A percentile compares a stretch with the other conserved stretches of the same genome.
These are phyloP conservation scores for Lachnellula subtilissima DNA, from an alignment of 2,329 filamentous ascomycete genomes.

Conservation along the genomic window DNA sequence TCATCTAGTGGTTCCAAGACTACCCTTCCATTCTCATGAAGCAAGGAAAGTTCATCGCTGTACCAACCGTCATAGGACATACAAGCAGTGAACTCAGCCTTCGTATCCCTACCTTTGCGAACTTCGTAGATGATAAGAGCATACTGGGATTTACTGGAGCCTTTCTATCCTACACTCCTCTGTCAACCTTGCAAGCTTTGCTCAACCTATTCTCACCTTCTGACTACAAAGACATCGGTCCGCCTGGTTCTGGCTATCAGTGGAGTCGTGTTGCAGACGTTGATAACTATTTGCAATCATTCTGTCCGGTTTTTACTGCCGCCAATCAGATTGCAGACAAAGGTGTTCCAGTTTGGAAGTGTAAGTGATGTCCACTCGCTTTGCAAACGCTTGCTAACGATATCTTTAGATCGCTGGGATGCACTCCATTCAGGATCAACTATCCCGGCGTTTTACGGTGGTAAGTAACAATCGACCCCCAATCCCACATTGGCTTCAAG, in stretches of 20 bases:
- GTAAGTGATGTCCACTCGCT: background rate
- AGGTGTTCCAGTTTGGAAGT: conserved; percentile 6
- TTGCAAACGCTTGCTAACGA: background rate
- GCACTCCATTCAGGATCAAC: conserved; percentile 5
- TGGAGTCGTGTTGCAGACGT: conserved; percentile 13
- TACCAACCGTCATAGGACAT: conserved; percentile 10
- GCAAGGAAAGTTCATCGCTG: conserved; percentile 6
- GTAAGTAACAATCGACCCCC: background rate
- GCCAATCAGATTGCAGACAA: conserved; percentile 6
- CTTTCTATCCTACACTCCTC: conserved; percentile 4
- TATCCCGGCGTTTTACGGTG: background rate
- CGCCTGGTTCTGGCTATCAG: conserved; percentile 9
- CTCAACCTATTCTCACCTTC: conserved; percentile 6
- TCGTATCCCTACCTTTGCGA: conserved; percentile 2
- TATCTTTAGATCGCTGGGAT: conserved; percentile 10
- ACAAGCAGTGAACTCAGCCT: conserved; percentile 11
- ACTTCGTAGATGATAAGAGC: conserved; percentile 4
- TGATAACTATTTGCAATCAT: conserved; percentile 12
- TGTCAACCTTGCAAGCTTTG: conserved; percentile 1
- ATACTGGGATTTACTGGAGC: background rate
- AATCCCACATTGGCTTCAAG: background rate
- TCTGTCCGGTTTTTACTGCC: conserved; percentile 8
- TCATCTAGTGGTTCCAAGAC: conserved; percentile 3
- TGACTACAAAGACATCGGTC: conserved; percentile 9
- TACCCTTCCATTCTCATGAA: conserved; percentile 7